phyloP scores from a whole-genome alignment of 1,284 basidiomycete species.

The Cryptococcus deneoformans region DNA sequence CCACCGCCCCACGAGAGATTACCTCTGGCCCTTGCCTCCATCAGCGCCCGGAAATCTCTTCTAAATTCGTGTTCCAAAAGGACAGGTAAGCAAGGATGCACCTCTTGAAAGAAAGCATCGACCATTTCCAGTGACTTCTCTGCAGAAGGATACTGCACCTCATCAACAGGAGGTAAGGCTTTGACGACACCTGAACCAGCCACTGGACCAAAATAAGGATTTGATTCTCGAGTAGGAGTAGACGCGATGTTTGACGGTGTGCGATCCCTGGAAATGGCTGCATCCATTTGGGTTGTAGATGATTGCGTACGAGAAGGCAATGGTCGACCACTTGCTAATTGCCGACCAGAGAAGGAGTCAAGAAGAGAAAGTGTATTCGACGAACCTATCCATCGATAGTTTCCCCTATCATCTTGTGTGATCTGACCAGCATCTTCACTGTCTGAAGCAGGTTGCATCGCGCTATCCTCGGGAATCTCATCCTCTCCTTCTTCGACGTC shows the following conservation, averaged over 20 bases:
- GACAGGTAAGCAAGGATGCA: slow-evolving; percentile 80
- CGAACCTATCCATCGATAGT: slow-evolving; percentile 87
- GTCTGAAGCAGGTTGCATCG: slow-evolving; percentile 48
- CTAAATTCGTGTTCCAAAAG: slow-evolving; percentile 78
- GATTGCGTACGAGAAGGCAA: slow-evolving; percentile 3
- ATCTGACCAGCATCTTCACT: slow-evolving; percentile 75
- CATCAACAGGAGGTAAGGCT: slow-evolving; percentile 75
- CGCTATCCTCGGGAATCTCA: slow-evolving; percentile 56
- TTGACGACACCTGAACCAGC: slow-evolving; percentile 82
- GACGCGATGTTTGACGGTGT: slow-evolving; percentile 4
- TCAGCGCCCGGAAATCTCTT: slow-evolving; percentile 64
- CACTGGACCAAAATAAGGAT: slow-evolving; percentile 81
- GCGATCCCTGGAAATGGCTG: slow-evolving; percentile 9
- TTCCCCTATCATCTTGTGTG: slow-evolving; percentile 81
- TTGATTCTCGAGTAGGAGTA: slow-evolving; percentile 58
- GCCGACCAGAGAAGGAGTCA: slow-evolving; percentile 65
- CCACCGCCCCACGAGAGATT: slow-evolving; percentile 12
- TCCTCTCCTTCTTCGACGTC: not conserved
- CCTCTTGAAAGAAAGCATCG: slow-evolving; percentile 74
- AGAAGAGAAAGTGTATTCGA: slow-evolving; percentile 88
- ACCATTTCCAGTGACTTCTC: slow-evolving; percentile 83
- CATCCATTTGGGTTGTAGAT: not conserved
- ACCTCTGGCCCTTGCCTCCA: slow-evolving; percentile 56
- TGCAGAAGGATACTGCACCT: slow-evolving; percentile 79
- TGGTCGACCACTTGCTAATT: not conserved